Evolutionary conservation across 768 basidiomycete species (phyloP).

Genomic region (Russula foetens): DNA sequence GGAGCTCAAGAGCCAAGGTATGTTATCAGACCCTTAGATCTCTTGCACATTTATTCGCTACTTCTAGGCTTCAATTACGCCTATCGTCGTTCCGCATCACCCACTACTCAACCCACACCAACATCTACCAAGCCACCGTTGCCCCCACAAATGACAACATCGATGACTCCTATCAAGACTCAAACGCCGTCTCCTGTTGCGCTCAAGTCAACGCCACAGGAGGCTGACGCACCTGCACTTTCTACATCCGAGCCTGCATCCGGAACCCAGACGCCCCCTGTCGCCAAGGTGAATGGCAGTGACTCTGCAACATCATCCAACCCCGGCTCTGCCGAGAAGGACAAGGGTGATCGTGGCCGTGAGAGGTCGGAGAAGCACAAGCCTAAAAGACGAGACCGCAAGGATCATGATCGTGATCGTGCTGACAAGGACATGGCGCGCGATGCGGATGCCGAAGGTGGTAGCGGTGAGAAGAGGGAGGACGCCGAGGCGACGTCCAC

Average conservation of each 20-base stretch:
- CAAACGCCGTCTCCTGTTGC: constrained; percentile 24
- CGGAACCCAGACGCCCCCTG: constrained; percentile 9
- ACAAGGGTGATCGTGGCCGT: constrained; percentile 21
- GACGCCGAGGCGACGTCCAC: constrained; percentile 24
- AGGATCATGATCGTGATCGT: constrained; percentile 46
- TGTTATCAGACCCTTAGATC: constrained; percentile 20
- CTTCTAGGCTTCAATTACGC: constrained; percentile 87
- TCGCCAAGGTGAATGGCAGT: constrained; percentile 27
- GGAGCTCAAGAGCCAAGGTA: constrained; percentile 89
- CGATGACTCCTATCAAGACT: constrained; percentile 30
- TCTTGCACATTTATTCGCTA: not conserved
- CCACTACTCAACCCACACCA: constrained; percentile 49
- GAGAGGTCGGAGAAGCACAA: constrained; percentile 53
- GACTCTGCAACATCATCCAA: constrained; percentile 27
- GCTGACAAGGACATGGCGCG: constrained; percentile 30
- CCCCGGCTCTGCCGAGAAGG: constrained; percentile 15
- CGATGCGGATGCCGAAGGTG: constrained; percentile 4
- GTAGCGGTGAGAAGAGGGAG: constrained; percentile 28
- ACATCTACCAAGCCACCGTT: constrained; percentile 47
- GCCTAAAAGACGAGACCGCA: constrained; percentile 56
- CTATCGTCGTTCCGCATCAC: constrained; percentile 67
- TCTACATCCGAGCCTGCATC: constrained; percentile 4
- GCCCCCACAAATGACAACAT: constrained; percentile 31
- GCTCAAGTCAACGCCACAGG: constrained; percentile 8
- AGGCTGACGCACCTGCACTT: not conserved